These are phyloP conservation scores for Fusarium nelsonii DNA, from an alignment of 2,329 filamentous ascomycete species.

Conservation along the genomic window DNA sequence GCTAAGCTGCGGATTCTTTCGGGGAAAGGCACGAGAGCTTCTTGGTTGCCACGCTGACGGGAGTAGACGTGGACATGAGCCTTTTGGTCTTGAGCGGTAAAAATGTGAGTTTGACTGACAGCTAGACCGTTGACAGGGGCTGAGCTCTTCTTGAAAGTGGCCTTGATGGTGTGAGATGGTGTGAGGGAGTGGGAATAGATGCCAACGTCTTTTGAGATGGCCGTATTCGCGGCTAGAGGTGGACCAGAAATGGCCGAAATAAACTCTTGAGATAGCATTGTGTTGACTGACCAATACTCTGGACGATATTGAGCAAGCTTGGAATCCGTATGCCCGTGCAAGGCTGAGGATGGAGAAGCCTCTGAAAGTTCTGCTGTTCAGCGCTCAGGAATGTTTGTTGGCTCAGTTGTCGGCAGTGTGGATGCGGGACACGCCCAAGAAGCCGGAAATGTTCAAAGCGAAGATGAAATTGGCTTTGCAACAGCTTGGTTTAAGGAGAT, in stretches of 20 bases:
- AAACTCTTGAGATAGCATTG: conserved; percentile 72
- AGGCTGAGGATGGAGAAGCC: conserved; percentile 1
- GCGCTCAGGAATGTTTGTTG: conserved; percentile 35
- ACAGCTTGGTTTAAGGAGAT: conserved; percentile 15
- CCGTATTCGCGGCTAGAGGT: conserved; percentile 70
- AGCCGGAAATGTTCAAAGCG: conserved; percentile 15
- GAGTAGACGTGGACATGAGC: conserved; percentile 94
- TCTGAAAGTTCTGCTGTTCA: conserved; percentile 10
- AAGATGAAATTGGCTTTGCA: conserved; percentile 15
- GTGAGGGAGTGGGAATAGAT: conserved; percentile 88
- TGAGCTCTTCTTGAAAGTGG: conserved; percentile 92
- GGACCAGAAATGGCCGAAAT: conserved; percentile 69
- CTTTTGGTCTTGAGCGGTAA: conserved; percentile 91
- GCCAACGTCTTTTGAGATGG: conserved; percentile 81
- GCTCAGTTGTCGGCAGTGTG: conserved; percentile 5
- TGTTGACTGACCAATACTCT: conserved; percentile 15
- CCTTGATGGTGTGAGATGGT: conserved; percentile 79
- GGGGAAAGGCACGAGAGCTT: conserved; percentile 87
- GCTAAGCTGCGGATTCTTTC: conserved; percentile 86
- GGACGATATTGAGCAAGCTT: background rate
- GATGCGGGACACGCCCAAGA: conserved; percentile 6
- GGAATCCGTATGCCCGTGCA: background rate
- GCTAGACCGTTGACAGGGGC: conserved; percentile 83
- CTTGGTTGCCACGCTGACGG: conserved; percentile 84
- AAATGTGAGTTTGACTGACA: conserved; percentile 84